Evolutionary conservation across 225 moss, liverwort and hornwort genomes (phyloP), one percentile per base, ranked within the genome.

Genomic region (Lunularia cruciata): DNA sequence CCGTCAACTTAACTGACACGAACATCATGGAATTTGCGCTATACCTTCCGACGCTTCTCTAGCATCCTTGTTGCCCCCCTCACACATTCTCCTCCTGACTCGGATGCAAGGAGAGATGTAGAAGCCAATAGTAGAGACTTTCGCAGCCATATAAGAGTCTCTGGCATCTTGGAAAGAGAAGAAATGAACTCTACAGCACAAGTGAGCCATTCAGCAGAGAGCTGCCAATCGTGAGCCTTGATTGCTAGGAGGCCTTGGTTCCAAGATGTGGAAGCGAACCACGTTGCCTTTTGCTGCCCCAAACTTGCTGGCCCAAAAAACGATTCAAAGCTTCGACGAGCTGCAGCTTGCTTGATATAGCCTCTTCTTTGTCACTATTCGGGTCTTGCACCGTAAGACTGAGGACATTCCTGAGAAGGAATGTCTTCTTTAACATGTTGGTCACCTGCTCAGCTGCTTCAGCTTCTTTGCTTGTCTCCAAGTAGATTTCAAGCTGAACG

Each of bases 241-340:
- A 82, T 75, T 78, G 85, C 74, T 51, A 71, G 72, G 22, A 91
- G 67, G 47, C 87, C 94, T 69, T 89, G 85, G 67, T 95, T 89
- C 94, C 94, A 89, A 51, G 84, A 76, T 49, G 85, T 88, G 48
- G 88, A 79, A 56, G 91, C 83, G 56, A 86, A 95, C 94, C 94
- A 94, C 43, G 83, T 94, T 18, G 79, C 77, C 80, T 91, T 91
- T 60, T 89, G 86, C 73, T 89, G 76, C 40, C 85, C 86, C 46
- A 69, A 73, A 65, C 77, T 78, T 49, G 83, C 88, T 3, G 72
- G 23, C 27, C 89, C 89, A 47, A 89, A 88, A 47, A 91, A 89
- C 9, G 76, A 78, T 45, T 82, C 91, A 64, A 65, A 85, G 19
- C 88, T 75, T 36, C 86, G 58, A 38, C 73, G 83, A 63, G 67